These are phyloP conservation scores for Scedosporium apiospermum DNA, from an alignment of 2,329 filamentous ascomycete species.

Conservation along the genomic window DNA sequence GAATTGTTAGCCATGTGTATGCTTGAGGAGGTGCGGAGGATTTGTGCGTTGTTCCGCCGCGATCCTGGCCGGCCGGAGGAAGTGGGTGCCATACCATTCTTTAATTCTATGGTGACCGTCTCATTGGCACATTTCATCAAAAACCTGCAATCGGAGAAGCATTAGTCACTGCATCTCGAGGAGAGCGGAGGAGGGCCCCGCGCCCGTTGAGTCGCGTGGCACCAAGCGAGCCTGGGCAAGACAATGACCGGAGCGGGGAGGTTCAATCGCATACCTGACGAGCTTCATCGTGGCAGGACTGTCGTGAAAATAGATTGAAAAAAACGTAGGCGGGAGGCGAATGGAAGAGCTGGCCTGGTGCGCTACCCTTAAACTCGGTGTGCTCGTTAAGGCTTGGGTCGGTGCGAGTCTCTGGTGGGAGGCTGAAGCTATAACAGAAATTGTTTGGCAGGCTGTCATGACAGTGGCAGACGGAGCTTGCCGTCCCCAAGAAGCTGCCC, in stretches of 20 bases:
- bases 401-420: constrained; percentile 1
- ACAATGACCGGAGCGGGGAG: neutral
- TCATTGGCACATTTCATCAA: constrained; percentile 99
- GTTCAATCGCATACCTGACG: constrained; percentile 62
- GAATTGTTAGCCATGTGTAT: neutral
- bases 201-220: neutral
- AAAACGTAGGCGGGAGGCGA: neutral
- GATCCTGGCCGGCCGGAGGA: neutral
- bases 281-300: constrained; percentile 73
- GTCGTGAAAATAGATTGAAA: neutral
- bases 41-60: neutral
- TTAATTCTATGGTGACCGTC: constrained; percentile 95
- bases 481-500: neutral
- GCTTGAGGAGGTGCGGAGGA: neutral
- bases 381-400: neutral
- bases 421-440: constrained; percentile 5
- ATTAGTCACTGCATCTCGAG: neutral
- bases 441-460: constrained; percentile 1
- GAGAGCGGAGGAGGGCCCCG: constrained; percentile 6
- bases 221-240: neutral
- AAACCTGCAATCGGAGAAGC: constrained; percentile 52
- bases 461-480: constrained; percentile 3
- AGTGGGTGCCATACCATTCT: constrained; percentile 63
- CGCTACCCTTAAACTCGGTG: neutral
- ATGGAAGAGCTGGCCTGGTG: neutral